Percentiles rank a stretch among this genome's conserved stretches.
phyloP scores from a whole-genome alignment of 1,284 basidiomycete species.

The Gymnopus androsaceus region DNA sequence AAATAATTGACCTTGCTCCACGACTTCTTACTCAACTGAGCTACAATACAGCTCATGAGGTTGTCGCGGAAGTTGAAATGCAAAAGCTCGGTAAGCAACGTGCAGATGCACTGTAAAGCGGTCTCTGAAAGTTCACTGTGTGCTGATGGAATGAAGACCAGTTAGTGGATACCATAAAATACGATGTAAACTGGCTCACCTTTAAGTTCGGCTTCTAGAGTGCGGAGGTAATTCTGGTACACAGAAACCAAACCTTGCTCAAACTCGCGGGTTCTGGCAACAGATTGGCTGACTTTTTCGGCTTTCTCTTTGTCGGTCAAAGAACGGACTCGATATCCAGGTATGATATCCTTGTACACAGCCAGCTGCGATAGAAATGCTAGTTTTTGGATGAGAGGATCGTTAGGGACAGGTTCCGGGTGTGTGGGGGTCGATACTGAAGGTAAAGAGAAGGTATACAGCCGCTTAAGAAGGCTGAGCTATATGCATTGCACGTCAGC shows the following conservation, averaged over 20 bases:
- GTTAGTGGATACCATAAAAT: constrained; percentile 19
- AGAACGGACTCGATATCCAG: constrained; percentile 86
- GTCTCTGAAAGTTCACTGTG: constrained; percentile 73
- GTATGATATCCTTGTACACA: constrained; percentile 95
- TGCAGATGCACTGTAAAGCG: constrained; percentile 85
- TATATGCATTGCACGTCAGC: constrained; percentile 31
- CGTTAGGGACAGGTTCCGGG: constrained; percentile 73
- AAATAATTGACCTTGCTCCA: constrained; percentile 77
- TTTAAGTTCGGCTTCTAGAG: constrained; percentile 87
- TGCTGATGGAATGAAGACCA: constrained; percentile 44
- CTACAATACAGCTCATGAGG: constrained; percentile 87
- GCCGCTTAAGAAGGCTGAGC: constrained; percentile 83
- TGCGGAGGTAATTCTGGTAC: constrained; percentile 88
- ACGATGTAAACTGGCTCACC: constrained; percentile 45
- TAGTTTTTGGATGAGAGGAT: constrained; percentile 82
- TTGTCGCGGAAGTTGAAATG: constrained; percentile 99
- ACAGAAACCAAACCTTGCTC: constrained; percentile 92
- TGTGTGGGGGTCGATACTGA: constrained; percentile 70
- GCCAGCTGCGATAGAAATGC: constrained; percentile 91
- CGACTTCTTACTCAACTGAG: constrained; percentile 79
- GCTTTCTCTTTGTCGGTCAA: constrained; percentile 89
- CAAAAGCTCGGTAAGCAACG: constrained; percentile 78
- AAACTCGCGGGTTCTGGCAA: constrained; percentile 89
- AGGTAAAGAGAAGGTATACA: constrained; percentile 81
- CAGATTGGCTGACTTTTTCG: constrained; percentile 94